Conservation (phyloP, 371 early-diverging fungal genomes). For the Umbelopsis sp. region DNA sequence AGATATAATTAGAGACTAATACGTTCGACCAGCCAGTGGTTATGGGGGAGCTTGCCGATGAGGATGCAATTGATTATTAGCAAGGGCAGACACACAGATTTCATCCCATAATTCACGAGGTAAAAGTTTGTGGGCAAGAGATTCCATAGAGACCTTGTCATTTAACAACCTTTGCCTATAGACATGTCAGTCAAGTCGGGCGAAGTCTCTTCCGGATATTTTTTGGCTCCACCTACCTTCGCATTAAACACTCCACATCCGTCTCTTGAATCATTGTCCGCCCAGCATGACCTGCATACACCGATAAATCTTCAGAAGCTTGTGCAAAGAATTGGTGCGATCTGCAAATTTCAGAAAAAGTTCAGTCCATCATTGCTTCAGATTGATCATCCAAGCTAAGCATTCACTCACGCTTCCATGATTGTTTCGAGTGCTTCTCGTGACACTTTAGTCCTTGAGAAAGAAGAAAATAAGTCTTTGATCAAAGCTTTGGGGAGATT, state of each 20-base stretch:
- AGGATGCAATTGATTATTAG: constrained; percentile 35
- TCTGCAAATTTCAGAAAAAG: constrained; percentile 16
- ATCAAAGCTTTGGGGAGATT: constrained; percentile 21
- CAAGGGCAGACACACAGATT: constrained; percentile 30
- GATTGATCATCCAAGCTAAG: too few relatives aligned
- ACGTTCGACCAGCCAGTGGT: background rate
- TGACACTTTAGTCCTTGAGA: constrained; percentile 12
- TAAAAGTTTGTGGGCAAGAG: constrained; percentile 32
- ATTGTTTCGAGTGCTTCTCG: constrained; percentile 21
- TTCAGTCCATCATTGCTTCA: background rate
- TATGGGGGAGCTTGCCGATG: background rate
- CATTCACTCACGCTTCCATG: constrained; percentile 21
- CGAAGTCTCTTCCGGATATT: background rate
- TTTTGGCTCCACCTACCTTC: constrained; percentile 23
- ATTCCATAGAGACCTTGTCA: constrained; percentile 26
- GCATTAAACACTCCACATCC: constrained; percentile 31
- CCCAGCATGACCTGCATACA: constrained; percentile 29
- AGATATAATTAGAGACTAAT: too few relatives aligned
- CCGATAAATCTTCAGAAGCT: constrained; percentile 25
- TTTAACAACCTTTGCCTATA: constrained; percentile 31
- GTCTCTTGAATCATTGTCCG: constrained; percentile 21
- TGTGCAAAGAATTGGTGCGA: constrained; percentile 37
- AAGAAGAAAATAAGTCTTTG: constrained; percentile 18
- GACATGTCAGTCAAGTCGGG: background rate
- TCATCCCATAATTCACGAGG: constrained; percentile 39